A percentile compares a stretch with the other conserved stretches of the same genome.
phyloP scores from a whole-genome alignment of 306 rosid species.

The Coriaria nepalensis region DNA sequence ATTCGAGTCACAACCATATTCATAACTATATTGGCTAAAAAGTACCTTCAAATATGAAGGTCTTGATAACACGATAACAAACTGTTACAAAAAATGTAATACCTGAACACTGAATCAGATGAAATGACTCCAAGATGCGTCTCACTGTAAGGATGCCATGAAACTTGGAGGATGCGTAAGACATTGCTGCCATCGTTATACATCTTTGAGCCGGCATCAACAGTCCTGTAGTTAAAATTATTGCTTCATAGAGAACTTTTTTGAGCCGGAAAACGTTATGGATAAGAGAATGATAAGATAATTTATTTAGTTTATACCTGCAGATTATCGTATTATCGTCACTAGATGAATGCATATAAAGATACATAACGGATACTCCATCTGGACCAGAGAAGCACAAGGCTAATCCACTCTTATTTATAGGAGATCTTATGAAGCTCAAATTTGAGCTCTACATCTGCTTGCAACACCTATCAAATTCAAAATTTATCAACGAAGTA shows the following conservation, averaged over 20 bases:
- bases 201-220: slow-evolving; percentile 44
- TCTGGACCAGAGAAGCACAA: slow-evolving; percentile 52
- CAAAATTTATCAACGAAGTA: slow-evolving; percentile 5
- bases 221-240: slow-evolving; percentile 44
- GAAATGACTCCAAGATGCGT: slow-evolving; percentile 86
- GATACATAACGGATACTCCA: slow-evolving; percentile 57
- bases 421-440: slow-evolving; percentile 54
- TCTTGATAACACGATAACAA: not conserved
- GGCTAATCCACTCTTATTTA: slow-evolving; percentile 67
- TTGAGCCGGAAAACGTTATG: too few species aligned
- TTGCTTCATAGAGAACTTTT: not conserved
- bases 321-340: slow-evolving; percentile 45
- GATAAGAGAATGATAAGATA: too few species aligned
- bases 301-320: slow-evolving; percentile 33
- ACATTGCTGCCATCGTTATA: slow-evolving; percentile 34
- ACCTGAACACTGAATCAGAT: slow-evolving; percentile 93
- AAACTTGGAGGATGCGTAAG: slow-evolving; percentile 50
- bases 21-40: too few species aligned
- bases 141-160: slow-evolving; percentile 81
- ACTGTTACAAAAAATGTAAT: slow-evolving; percentile 6
- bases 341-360: slow-evolving; percentile 51
- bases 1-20: too few species aligned
- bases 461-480: slow-evolving; percentile 49
- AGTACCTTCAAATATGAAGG: too few species aligned
- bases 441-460: slow-evolving; percentile 41